Evolutionary conservation across 257 asterid species (phyloP), one percentile per base, ranked within the genome.

Genomic region (Ballota nigra): DNA sequence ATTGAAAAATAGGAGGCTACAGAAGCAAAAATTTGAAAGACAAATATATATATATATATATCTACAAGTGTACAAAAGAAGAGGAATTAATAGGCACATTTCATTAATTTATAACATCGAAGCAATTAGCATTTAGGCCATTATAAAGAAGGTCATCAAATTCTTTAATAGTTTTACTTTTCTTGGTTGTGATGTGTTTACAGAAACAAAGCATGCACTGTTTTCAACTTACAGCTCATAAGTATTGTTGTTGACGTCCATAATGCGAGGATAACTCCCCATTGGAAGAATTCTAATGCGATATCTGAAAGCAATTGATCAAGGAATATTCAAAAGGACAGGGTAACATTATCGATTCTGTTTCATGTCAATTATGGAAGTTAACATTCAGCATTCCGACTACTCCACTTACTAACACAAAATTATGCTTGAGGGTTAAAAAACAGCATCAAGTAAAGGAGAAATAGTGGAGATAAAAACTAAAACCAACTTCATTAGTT

Each of bases 261-360:
- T 83, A 78, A 95, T 88, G 75, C 98, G 97, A 76, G 99, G 98
- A 85, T 95, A 95, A 80, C 99, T 95, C 28, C 99, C 99, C 96
- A 95, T 89, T 1, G 99, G 99, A 78, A 88, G 82, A 75, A 92
- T 89, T 79, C 89, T 95, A 67, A 95, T 95, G 83, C 87, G 92
- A 78, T 92, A 94, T 83, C 98, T 90, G 81, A 70, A 68, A 61
- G 26, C 66, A 47, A 62, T 23, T 45, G 80, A 80, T 78, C 83
- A 83, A 84, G 88, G 85, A 79, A 77, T 55, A 28, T 71, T 73
- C 60, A 38, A 16, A 74, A 43, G 63, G 58, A 61, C 47, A 28
- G 53, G 5, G 53, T 8, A 67, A 26, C 13, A 56, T 47, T 11
- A 55, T 49, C 24, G 15, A 40, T 64, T 57, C 62, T 13, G 29